Evolutionary conservation across 345 rosid species (phyloP), one percentile per base, ranked within the genome.

Genomic region (Populus tremula): DNA sequence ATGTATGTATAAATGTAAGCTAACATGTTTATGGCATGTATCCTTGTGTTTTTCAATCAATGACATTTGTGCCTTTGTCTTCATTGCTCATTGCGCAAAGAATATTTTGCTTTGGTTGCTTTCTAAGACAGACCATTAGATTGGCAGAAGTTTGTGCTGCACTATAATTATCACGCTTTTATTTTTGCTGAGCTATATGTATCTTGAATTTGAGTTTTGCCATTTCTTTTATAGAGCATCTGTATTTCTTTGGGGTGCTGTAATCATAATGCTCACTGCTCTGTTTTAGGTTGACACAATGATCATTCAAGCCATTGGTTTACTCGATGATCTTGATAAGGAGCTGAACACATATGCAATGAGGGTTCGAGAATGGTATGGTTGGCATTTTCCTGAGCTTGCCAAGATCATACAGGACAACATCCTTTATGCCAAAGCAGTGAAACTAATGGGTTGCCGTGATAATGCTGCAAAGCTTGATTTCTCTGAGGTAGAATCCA

Each of bases 341-440:
- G 98, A 93, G 86, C 96, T 93, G 7, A 93, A 93, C 81, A 91
- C 93, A 1, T 93, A 93, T 71, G 97, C 97, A 1, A 96, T 92
- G 98, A 92, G 97, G 77, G 93, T 91, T 49, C 87, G 91, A 16
- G 97, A 96, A 69, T 91, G 97, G 98, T 93, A 93, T 21, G 98
- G 97, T 43, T 96, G 97, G 98, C 99, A 96, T 89, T 93, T 96
- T 81, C 99, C 98, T 0, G 99, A 96, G 90, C 98, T 96, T 72
- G 93, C 95, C 5, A 93, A 89, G 91, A 92, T 96, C 76, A 79
- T 96, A 23, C 87, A 83, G 39, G 98, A 96, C 78, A 93, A 92
- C 84, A 93, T 96, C 62, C 84, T 72, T 0, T 93, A 96, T 77
- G 98, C 97, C 27, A 93, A 92, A 86, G 59, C 88, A 10, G 98